Conservation (phyloP, 805 yeast genomes). For the Blastobotrys terrestris region DNA sequence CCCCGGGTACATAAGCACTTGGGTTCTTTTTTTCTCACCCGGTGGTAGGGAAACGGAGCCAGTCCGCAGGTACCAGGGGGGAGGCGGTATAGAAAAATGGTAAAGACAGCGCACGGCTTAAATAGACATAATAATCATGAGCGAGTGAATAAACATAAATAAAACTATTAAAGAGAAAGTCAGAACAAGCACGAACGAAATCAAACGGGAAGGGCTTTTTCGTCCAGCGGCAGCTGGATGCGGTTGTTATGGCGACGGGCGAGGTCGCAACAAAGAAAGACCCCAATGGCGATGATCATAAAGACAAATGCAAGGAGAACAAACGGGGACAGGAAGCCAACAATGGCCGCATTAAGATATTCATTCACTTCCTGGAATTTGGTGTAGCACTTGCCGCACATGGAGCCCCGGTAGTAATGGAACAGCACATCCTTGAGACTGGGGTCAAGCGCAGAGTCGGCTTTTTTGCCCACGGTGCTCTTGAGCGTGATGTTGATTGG, state of each 20-base stretch:
- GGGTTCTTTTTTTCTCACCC: too few species aligned
- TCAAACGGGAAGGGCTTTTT: not conserved
- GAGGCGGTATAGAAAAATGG: too few species aligned
- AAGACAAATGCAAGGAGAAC: slow-evolving; percentile 16
- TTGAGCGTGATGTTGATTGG: not conserved
- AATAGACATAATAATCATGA: not conserved
- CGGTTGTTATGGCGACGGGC: not conserved
- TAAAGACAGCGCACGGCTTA: not conserved
- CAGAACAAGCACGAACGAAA: not conserved
- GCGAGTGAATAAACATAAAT: not conserved
- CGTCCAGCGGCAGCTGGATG: not conserved
- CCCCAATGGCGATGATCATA: slow-evolving; percentile 13
- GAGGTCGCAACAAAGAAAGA: slow-evolving; percentile 8
- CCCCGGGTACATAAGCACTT: too few species aligned
- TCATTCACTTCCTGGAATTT: slow-evolving; percentile 13
- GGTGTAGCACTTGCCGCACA: slow-evolving; percentile 10
- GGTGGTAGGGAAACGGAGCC: too few species aligned
- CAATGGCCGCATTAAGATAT: slow-evolving; percentile 12
- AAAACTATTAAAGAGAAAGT: not conserved
- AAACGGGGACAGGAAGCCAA: slow-evolving; percentile 21
- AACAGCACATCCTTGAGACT: slow-evolving; percentile 21
- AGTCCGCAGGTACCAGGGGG: too few species aligned
- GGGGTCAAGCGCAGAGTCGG: not conserved
- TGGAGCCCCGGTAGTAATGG: slow-evolving; percentile 23
- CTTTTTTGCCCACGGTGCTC: not conserved